Evolutionary conservation across 2,329 filamentous ascomycete species (phyloP), one percentile per base, ranked within the genome.

Genomic region (Teratosphaeriaceae sp.): DNA sequence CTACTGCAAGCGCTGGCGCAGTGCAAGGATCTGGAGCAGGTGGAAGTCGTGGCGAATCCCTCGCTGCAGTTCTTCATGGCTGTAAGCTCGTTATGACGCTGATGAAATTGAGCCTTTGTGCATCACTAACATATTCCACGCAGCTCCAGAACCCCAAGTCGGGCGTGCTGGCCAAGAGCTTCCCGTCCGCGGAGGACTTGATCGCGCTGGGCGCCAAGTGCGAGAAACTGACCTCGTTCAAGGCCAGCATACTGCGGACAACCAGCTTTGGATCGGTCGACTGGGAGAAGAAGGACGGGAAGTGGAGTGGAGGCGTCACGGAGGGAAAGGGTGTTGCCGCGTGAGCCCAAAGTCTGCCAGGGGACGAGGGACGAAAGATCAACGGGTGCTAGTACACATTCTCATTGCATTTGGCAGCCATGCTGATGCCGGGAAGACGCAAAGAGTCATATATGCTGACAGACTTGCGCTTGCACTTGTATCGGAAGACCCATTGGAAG

Each of bases 31-130:
- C 41, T 67, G 34, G 65, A 68, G 48, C 63, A 65, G 46, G 56
- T 67, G 11, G 65, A 68, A 50, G 56, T 68, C 26, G 59, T 68
- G 18, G 63, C 59, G 1, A 63, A 63, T 40, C 64, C 65, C 5
- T 60, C 54, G 36, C 45, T 66, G 39, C 52, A 61, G 34, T 65
- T 66, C 49, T 61, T 60, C 40, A 61, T 65, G 54, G 62, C 58
- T 43, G 64, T 67, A 50, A 45, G 61, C 57, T 29, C 16, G 12
- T 9, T 12, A 16, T 26, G 23, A 38, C 22, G 11, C 12, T 38
- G 16, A 38, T 7, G 23, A 45, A n/a, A 26, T 48, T 13, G 43
- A 45, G 20, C 47, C 44, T 46, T 43, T 40, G 1, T 38, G 22
- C 18, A 39, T 47, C n/a, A n/a, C 33, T 39, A 42, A 12, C 34